phyloP scores from a whole-genome alignment of 441 rosid genomes.

The Populus hybrid region DNA sequence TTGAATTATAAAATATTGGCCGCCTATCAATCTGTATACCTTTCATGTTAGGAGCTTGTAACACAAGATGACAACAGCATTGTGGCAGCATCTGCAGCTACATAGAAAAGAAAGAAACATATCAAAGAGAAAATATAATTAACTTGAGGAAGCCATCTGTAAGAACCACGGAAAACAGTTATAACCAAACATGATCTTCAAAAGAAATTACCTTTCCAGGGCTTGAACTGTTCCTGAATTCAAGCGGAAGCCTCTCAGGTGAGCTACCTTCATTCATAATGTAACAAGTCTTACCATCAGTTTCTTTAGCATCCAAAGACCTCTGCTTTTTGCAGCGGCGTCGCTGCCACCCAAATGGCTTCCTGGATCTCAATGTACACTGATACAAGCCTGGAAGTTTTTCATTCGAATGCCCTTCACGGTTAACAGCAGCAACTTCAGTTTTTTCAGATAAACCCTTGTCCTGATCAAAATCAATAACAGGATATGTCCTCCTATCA shows the following conservation, averaged over 20 bases:
- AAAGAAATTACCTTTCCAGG: conserved; percentile 24
- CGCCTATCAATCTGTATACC: conserved; percentile 37
- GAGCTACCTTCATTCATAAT: conserved; percentile 17
- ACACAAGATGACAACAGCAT: conserved; percentile 35
- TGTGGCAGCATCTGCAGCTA: conserved; percentile 37
- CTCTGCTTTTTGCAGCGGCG: conserved; percentile 26
- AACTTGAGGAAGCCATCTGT: background rate
- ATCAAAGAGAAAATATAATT: background rate
- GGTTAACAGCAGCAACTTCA: conserved; percentile 9
- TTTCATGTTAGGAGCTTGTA: conserved; percentile 34
- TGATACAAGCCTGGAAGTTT: conserved; percentile 16
- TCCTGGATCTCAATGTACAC: conserved; percentile 22
- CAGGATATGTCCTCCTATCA: background rate
- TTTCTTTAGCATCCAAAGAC: conserved; percentile 24
- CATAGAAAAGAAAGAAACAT: conserved; percentile 3
- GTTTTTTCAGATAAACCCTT: background rate
- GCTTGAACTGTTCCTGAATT: conserved; percentile 13
- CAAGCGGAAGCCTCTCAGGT: conserved; percentile 19
- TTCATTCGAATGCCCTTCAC: conserved; percentile 7
- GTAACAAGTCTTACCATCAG: conserved; percentile 6
- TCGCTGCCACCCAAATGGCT: conserved; percentile 52
- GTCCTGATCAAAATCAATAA: background rate
- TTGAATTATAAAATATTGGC: conserved; percentile 42
- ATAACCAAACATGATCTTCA: background rate
- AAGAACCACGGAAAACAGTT: background rate